phyloP scores from a whole-genome alignment of 495 filamentous ascomycete species.

The Articulospora tetracladia region DNA sequence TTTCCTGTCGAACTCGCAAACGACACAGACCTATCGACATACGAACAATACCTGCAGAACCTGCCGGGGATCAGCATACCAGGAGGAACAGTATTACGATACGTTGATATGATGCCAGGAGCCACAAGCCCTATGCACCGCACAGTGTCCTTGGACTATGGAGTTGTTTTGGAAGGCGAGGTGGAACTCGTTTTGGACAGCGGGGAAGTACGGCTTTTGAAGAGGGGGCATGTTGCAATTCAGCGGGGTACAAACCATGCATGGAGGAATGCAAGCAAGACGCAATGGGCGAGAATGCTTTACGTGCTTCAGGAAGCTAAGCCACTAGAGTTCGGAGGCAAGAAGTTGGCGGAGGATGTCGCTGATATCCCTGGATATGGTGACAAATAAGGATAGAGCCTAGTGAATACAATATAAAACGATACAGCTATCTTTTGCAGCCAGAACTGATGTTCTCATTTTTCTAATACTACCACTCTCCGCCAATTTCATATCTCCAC shows the following conservation, averaged over 20 bases:
- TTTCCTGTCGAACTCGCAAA: constrained; percentile 50
- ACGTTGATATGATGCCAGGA: constrained; percentile 57
- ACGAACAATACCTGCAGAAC: constrained; percentile 20
- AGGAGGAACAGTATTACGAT: constrained; percentile 50
- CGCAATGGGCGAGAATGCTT: constrained; percentile 53
- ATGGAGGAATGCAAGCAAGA: constrained; percentile 52
- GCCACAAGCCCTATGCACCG: constrained; percentile 61
- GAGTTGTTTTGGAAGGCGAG: constrained; percentile 70
- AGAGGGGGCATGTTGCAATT: constrained; percentile 58
- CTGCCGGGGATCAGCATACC: constrained; percentile 33
- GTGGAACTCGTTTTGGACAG: constrained; percentile 60
- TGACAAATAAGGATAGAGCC: constrained; percentile 4
- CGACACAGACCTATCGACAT: constrained; percentile 46
- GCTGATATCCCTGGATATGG: not conserved
- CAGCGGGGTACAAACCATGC: constrained; percentile 68
- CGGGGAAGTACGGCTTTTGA: constrained; percentile 51
- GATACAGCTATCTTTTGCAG: too few species aligned
- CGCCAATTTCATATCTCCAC: too few species aligned
- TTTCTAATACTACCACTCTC: too few species aligned
- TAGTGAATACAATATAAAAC: too few species aligned
- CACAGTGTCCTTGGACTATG: constrained; percentile 71
- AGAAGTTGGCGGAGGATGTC: constrained; percentile 45
- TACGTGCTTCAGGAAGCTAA: constrained; percentile 47
- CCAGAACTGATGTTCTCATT: too few species aligned
- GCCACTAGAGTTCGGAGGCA: constrained; percentile 37